Evolutionary conservation across 805 yeast species (phyloP).

Genomic region (Yamadazyma philogaea): DNA sequence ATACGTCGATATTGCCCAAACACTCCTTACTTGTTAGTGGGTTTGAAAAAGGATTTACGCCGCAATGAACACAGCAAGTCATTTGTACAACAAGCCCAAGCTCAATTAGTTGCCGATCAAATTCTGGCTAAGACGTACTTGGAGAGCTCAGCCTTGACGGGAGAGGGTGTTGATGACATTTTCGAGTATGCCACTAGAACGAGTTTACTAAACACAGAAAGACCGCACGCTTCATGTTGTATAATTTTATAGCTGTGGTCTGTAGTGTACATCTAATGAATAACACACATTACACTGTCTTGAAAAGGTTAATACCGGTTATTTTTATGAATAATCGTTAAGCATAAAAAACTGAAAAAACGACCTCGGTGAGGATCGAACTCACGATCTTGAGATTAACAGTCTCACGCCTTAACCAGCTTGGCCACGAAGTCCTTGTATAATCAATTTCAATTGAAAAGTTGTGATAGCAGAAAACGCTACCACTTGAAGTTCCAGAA

Average conservation of each 20-base stretch:
- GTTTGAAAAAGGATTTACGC: conserved; percentile 80
- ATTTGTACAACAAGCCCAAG: conserved; percentile 56
- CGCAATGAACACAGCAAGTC: conserved; percentile 35
- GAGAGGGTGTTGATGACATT: conserved; percentile 92
- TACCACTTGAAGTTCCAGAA: no score
- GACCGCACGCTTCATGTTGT: conserved; percentile 32
- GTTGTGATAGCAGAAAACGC: no score
- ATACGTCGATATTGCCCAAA: conserved; percentile 76
- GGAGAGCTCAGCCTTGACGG: conserved; percentile 89
- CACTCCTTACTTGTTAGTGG: conserved; percentile 75
- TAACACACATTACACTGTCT: background rate
- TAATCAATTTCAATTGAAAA: background rate
- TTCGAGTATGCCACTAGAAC: conserved; percentile 89
- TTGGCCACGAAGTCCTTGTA: conserved; percentile 24
- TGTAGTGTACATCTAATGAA: background rate
- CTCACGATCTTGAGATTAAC: conserved; percentile 29
- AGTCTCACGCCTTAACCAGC: conserved; percentile 30
- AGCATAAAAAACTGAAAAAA: conserved; percentile 11
- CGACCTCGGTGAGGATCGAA: conserved; percentile 27
- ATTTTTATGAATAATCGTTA: no score
- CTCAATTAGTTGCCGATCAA: conserved; percentile 65
- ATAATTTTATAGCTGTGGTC: conserved; percentile 20
- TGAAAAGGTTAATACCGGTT: no score
- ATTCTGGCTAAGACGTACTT: conserved; percentile 82
- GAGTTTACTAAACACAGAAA: conserved; percentile 49